Evolutionary conservation across 805 yeast genomes (phyloP).

Genomic region (Zygoascus bituminiphila): DNA sequence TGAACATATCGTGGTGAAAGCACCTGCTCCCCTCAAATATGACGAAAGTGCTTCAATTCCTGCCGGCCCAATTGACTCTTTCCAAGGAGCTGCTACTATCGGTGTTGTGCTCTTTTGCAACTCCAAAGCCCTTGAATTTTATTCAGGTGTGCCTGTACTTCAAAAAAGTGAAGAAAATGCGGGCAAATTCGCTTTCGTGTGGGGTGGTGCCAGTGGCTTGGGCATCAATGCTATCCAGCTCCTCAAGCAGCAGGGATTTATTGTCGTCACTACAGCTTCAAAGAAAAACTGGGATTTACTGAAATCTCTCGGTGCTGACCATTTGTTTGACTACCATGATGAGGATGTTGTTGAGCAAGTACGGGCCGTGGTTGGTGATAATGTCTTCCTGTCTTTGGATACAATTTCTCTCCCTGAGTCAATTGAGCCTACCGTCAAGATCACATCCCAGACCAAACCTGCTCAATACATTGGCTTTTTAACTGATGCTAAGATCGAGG

Average conservation of each 20-base stretch:
- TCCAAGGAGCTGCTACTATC: conserved; percentile 59
- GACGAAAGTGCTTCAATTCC: conserved; percentile 24
- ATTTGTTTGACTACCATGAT: conserved; percentile 38
- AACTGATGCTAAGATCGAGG: background rate
- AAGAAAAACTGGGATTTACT: conserved; percentile 36
- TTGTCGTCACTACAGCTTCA: conserved; percentile 44
- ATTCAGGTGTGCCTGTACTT: conserved; percentile 22
- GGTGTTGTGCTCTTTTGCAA: conserved; percentile 48
- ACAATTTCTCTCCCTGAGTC: conserved; percentile 19
- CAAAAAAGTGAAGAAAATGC: conserved; percentile 15
- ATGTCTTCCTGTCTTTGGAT: conserved; percentile 23
- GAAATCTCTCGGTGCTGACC: conserved; percentile 42
- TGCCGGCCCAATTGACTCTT: conserved; percentile 37
- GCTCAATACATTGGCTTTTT: conserved; percentile 3
- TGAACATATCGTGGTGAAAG: conserved; percentile 28
- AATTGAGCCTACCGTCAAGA: conserved; percentile 10
- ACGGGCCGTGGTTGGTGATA: conserved; percentile 20
- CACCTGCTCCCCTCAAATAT: conserved; percentile 28
- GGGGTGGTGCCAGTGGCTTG: conserved; percentile 51
- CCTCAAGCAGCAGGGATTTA: conserved; percentile 43
- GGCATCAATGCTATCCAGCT: conserved; percentile 53
- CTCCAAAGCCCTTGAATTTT: conserved; percentile 32
- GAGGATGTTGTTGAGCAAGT: conserved; percentile 39
- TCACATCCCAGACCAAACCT: conserved; percentile 11
- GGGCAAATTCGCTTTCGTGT: conserved; percentile 18